These are phyloP conservation scores for Fusarium goolgardi DNA, from an alignment of 2,329 filamentous ascomycete species.

Conservation along the genomic window DNA sequence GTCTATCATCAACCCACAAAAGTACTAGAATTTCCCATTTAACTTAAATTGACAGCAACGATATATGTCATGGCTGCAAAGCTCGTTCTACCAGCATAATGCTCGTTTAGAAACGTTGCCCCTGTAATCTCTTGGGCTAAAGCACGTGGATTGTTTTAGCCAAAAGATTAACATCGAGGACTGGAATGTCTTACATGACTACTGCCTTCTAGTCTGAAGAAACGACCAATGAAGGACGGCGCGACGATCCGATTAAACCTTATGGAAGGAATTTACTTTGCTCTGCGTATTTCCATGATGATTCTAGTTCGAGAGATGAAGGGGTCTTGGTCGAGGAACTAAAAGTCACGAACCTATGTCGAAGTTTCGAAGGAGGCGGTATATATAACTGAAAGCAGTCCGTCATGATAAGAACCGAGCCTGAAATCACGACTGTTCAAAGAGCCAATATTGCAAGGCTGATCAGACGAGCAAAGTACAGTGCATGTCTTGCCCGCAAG, in stretches of 20 bases:
- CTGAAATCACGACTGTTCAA: background rate
- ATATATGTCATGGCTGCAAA: conserved; percentile 47
- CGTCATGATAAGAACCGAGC: background rate
- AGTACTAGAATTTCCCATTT: background rate
- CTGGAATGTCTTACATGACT: conserved; percentile 23
- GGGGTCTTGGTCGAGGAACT: background rate
- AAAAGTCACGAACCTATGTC: too few relatives aligned
- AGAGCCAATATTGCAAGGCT: background rate
- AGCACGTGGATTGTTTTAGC: background rate
- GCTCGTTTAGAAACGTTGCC: conserved; percentile 69
- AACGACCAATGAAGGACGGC: conserved; percentile 24
- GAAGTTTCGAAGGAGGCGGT: too few relatives aligned
- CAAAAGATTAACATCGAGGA: background rate
- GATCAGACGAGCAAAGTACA: background rate
- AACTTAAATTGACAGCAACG: conserved; percentile 42
- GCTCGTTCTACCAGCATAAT: conserved; percentile 71
- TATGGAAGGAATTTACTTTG: background rate
- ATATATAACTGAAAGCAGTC: too few relatives aligned
- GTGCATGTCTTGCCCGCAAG: background rate
- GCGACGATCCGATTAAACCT: conserved; percentile 19
- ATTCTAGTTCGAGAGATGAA: background rate
- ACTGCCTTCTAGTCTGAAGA: conserved; percentile 36
- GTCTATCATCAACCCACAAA: rapidly evolving
- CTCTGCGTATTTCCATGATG: conserved; percentile 15
- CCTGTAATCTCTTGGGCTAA: conserved; percentile 62